phyloP scores from a whole-genome alignment of 2,329 filamentous ascomycete genomes.

The Xylariaceae sp. region DNA sequence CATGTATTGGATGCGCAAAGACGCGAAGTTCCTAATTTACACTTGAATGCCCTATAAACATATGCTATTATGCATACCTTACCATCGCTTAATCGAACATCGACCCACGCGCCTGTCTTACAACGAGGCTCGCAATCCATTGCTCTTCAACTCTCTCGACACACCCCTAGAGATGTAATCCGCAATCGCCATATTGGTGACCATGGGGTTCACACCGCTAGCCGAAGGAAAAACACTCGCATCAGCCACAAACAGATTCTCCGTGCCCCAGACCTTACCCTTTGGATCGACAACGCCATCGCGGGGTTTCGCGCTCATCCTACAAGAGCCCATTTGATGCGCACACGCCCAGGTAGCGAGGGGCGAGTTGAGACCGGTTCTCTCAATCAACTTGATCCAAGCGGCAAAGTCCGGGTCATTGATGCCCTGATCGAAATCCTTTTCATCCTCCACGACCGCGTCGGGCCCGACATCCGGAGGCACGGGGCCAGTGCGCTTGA shows the following conservation, averaged over 20 bases:
- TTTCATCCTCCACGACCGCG: conserved; percentile 14
- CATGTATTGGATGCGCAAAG: no score
- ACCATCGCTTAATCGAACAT: no score
- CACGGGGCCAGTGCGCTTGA: conserved; percentile 50
- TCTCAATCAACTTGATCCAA: conserved; percentile 63
- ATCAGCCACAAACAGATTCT: conserved; percentile 74
- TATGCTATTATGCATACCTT: no score
- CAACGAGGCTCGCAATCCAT: conserved; percentile 9
- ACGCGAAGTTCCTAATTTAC: no score
- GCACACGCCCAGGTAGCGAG: conserved; percentile 68
- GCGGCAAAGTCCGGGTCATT: conserved; percentile 65
- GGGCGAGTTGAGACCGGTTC: conserved; percentile 57
- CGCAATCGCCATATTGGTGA: conserved; percentile 75
- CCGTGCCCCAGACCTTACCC: conserved; percentile 69
- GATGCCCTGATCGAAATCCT: conserved; percentile 50
- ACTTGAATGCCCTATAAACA: no score
- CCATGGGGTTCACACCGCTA: conserved; percentile 83
- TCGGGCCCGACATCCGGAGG: background rate
- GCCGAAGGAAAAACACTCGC: conserved; percentile 78
- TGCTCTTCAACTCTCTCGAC: conserved; percentile 52
- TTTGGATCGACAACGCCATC: conserved; percentile 64
- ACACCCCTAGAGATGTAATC: conserved; percentile 69
- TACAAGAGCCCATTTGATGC: conserved; percentile 81
- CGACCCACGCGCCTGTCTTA: no score
- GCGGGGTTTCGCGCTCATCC: conserved; percentile 66